These are phyloP conservation scores for Fusarium sp. DNA, from an alignment of 2,329 filamentous ascomycete genomes.

Conservation along the genomic window DNA sequence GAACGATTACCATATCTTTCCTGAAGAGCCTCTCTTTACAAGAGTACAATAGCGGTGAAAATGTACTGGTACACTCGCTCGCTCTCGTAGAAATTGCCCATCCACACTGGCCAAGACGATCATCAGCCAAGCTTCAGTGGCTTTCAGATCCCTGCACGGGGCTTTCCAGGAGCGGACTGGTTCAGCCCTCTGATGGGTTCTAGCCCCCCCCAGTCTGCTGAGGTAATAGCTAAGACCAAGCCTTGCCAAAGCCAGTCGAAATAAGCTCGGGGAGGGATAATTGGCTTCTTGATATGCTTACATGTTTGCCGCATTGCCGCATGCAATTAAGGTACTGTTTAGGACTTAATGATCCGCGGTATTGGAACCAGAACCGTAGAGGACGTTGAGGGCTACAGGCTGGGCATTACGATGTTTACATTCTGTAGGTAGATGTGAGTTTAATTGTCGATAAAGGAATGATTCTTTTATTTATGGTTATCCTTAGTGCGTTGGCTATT, in stretches of 20 bases:
- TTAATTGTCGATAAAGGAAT: constrained; percentile 8
- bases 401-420: constrained; percentile 19
- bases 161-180: constrained; percentile 37
- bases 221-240: constrained; percentile 30
- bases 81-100: constrained; percentile 16
- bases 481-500: constrained; percentile 10
- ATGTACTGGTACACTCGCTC: constrained; percentile 1
- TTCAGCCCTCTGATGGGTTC: constrained; percentile 31
- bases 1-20: not conserved
- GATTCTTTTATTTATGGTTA: constrained; percentile 17
- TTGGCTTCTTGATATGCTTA: constrained; percentile 40
- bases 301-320: constrained; percentile 39
- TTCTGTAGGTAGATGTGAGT: constrained; percentile 9
- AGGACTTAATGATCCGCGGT: constrained; percentile 10
- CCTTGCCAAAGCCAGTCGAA: constrained; percentile 21
- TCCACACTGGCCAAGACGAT: constrained; percentile 34
- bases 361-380: constrained; percentile 12
- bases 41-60: constrained; percentile 22
- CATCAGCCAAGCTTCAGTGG: constrained; percentile 44
- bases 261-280: constrained; percentile 37
- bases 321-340: constrained; percentile 31
- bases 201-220: constrained; percentile 36
- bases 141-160: constrained; percentile 31
- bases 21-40: not conserved
- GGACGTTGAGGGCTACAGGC: constrained; percentile 1